Evolutionary conservation across 2,329 filamentous ascomycete species (phyloP).

Genomic region (Samsoniella hepiali): DNA sequence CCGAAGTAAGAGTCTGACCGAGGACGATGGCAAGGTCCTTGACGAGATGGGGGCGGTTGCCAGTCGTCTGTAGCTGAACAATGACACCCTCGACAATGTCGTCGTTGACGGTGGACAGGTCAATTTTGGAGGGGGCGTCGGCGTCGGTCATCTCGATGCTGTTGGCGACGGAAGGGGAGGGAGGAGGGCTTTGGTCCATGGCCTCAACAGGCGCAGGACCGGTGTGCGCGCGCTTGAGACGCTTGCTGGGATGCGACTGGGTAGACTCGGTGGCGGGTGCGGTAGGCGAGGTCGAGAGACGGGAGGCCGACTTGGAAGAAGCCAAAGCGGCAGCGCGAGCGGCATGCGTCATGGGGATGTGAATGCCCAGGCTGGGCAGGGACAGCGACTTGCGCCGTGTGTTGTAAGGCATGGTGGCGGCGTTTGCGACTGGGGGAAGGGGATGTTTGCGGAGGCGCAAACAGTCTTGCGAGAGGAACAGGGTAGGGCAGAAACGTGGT

Average conservation of each 20-base stretch:
- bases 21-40: conserved; percentile 87
- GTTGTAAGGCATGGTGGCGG: conserved; percentile 77
- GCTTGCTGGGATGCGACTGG: conserved; percentile 54
- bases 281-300: conserved; percentile 17
- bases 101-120: conserved; percentile 83
- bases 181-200: conserved; percentile 70
- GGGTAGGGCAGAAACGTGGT: neutral
- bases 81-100: conserved; percentile 93
- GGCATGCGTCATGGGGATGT: conserved; percentile 68
- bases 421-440: conserved; percentile 1
- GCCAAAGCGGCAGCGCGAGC: conserved; percentile 52
- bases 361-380: conserved; percentile 87
- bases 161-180: conserved; percentile 34
- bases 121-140: conserved; percentile 35
- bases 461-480: neutral
- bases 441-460: neutral
- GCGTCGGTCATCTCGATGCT: conserved; percentile 29
- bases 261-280: conserved; percentile 28
- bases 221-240: conserved; percentile 75
- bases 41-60: conserved; percentile 88
- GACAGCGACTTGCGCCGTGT: conserved; percentile 95
- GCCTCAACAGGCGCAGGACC: conserved; percentile 55
- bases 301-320: conserved; percentile 28
- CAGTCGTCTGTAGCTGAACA: conserved; percentile 80
- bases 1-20: conserved; percentile 70